Percentiles rank a stretch among this genome's conserved stretches.
Evolutionary conservation across 352 stramenopile genomes (phyloP).

Genomic region (Pythium rishiriense): DNA sequence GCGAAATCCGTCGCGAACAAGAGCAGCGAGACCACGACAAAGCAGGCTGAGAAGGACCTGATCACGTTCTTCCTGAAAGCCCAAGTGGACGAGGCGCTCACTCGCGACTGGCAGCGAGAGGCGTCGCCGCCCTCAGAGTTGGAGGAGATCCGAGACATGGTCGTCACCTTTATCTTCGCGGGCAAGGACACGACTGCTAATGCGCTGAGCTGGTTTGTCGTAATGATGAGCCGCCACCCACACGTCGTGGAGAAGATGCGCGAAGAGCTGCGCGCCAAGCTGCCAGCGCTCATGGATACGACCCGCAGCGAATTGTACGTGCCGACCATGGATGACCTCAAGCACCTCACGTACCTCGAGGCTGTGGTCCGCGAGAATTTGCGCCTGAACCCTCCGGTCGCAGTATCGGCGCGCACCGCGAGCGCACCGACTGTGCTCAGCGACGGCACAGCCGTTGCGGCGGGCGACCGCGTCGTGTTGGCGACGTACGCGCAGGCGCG

Average conservation of each 20-base stretch:
- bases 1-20: constrained; percentile 41
- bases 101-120: constrained; percentile 11
- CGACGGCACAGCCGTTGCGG: constrained; percentile 46
- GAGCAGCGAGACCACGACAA: not conserved
- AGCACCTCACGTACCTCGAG: constrained; percentile 59
- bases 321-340: constrained; percentile 42
- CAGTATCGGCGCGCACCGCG: constrained; percentile 50
- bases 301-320: constrained; percentile 9
- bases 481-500: constrained; percentile 34
- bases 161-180: constrained; percentile 74
- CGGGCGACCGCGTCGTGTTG: constrained; percentile 31
- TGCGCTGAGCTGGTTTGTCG: constrained; percentile 68
- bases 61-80: constrained; percentile 42
- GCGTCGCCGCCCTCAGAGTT: constrained; percentile 30
- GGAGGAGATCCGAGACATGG: constrained; percentile 67
- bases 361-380: constrained; percentile 66
- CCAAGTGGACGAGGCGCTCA: constrained; percentile 31
- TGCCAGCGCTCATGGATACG: constrained; percentile 21
- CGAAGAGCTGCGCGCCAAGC: constrained; percentile 47
- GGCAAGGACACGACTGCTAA: constrained; percentile 76
- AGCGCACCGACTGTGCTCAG: constrained; percentile 37
- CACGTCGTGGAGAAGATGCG: constrained; percentile 51
- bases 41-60: constrained; percentile 22
- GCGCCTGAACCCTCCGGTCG: constrained; percentile 61
- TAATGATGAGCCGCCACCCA: constrained; percentile 55